These are phyloP conservation scores for Austroboletus novae-zelandiae DNA, from an alignment of 1,284 basidiomycete species.

Conservation along the genomic window DNA sequence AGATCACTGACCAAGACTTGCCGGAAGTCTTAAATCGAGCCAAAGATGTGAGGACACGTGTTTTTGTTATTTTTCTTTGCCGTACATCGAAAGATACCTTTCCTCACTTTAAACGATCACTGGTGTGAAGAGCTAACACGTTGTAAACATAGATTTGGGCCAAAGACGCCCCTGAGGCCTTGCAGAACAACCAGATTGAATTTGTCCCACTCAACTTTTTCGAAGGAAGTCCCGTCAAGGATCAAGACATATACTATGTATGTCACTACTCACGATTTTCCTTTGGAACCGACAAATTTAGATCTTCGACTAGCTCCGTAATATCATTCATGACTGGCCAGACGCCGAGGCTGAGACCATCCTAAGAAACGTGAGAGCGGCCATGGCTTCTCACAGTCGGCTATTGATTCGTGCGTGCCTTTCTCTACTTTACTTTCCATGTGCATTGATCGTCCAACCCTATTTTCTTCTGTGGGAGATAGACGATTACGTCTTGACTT, in stretches of 20 bases:
- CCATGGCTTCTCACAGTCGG: constrained; percentile 26
- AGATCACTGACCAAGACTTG: constrained; percentile 46
- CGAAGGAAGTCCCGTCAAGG: constrained; percentile 36
- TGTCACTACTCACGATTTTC: constrained; percentile 10
- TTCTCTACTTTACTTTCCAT: neutral
- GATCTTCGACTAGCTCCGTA: constrained; percentile 18
- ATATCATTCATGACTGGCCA: constrained; percentile 28
- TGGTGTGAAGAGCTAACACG: constrained; percentile 1
- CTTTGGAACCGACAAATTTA: neutral
- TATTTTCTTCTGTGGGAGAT: neutral
- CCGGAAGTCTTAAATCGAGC: constrained; percentile 38
- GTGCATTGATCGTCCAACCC: neutral
- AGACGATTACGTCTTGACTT: constrained; percentile 23
- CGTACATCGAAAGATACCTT: neutral
- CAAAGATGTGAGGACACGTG: constrained; percentile 16
- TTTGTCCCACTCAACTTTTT: constrained; percentile 48
- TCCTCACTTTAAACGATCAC: neutral
- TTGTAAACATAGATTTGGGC: constrained; percentile 32
- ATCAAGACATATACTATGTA: constrained; percentile 47
- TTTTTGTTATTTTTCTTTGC: neutral
- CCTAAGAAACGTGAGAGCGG: constrained; percentile 17
- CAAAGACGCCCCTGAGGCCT: constrained; percentile 32
- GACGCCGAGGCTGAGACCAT: constrained; percentile 21
- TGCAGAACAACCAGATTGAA: constrained; percentile 35
- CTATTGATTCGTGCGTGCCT: constrained; percentile 26